Conservation (phyloP, 192 early-diverging fungal species). For the Umbelopsis isabellina region DNA sequence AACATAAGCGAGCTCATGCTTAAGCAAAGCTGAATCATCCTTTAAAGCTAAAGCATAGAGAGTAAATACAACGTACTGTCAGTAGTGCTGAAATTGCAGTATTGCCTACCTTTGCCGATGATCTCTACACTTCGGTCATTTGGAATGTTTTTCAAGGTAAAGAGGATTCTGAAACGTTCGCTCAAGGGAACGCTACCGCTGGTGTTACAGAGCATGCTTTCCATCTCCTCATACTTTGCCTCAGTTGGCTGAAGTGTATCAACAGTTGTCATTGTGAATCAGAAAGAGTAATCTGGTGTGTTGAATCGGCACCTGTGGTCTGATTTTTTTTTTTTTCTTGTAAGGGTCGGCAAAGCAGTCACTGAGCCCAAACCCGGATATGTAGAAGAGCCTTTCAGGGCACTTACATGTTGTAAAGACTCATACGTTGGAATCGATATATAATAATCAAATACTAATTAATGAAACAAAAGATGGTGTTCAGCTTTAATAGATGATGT, state of each 20-base stretch:
- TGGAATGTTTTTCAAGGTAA: conserved; percentile 85
- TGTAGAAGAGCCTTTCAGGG: background rate
- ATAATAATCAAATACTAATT: background rate
- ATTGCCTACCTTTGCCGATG: conserved; percentile 68
- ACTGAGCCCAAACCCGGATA: background rate
- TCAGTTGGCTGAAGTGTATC: background rate
- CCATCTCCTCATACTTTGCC: conserved; percentile 61
- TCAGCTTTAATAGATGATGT: background rate
- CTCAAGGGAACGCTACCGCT: conserved; percentile 69
- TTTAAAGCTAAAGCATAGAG: conserved; percentile 54
- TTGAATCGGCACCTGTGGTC: too few relatives aligned
- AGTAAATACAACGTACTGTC: background rate
- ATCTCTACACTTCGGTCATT: conserved; percentile 78
- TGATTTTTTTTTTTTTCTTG: background rate
- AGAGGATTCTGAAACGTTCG: conserved; percentile 91
- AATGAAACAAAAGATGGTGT: background rate
- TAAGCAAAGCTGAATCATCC: conserved; percentile 86
- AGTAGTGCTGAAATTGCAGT: background rate
- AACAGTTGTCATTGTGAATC: background rate
- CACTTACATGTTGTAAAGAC: background rate
- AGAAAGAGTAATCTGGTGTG: background rate
- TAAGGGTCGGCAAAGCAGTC: background rate
- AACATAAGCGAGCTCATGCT: conserved; percentile 96
- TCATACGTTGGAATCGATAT: too few relatives aligned
- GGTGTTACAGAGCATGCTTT: conserved; percentile 62